A percentile compares a stretch with the other conserved stretches of the same genome.
These are phyloP conservation scores for Backusella morwellensis DNA, from an alignment of 192 early-diverging fungal species.

Conservation along the genomic window DNA sequence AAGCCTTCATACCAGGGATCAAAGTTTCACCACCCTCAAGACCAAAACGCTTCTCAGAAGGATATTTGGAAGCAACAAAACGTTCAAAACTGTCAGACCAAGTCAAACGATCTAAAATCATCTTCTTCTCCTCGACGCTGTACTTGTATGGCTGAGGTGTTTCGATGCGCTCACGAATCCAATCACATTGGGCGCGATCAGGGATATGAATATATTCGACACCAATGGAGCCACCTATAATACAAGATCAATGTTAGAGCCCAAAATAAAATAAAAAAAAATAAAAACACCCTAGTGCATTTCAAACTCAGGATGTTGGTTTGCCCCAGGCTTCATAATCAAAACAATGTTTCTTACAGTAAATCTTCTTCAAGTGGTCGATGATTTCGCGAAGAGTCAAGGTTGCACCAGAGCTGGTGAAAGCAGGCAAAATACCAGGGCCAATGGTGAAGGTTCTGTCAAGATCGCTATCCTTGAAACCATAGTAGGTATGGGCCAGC, in stretches of 20 bases:
- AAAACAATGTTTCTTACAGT: conserved; percentile 61
- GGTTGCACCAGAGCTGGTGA: conserved; percentile 65
- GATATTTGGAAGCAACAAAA: conserved; percentile 95
- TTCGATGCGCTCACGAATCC: conserved; percentile 92
- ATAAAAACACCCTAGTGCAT: neutral
- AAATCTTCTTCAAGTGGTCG: conserved; percentile 74
- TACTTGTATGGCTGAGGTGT: conserved; percentile 88
- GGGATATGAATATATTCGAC: conserved; percentile 99
- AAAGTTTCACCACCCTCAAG: conserved; percentile 96
- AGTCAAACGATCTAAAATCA: conserved; percentile 94
- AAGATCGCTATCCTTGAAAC: conserved; percentile 91
- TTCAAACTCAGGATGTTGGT: neutral
- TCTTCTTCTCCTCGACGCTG: conserved; percentile 83
- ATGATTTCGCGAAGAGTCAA: conserved; percentile 93
- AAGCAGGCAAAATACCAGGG: conserved; percentile 92
- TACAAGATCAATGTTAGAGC: neutral
- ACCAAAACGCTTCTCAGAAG: conserved; percentile 96
- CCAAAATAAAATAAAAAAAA: neutral
- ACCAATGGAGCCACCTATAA: conserved; percentile 81
- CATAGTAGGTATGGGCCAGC: conserved; percentile 85
- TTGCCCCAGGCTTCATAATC: conserved; percentile 3
- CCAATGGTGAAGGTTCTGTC: conserved; percentile 91
- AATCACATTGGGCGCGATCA: conserved; percentile 94
- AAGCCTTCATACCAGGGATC: conserved; percentile 97
- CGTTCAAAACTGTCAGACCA: conserved; percentile 98